Conservation (phyloP, 2,329 filamentous ascomycete genomes). For the Pestalotiopsis fici region DNA sequence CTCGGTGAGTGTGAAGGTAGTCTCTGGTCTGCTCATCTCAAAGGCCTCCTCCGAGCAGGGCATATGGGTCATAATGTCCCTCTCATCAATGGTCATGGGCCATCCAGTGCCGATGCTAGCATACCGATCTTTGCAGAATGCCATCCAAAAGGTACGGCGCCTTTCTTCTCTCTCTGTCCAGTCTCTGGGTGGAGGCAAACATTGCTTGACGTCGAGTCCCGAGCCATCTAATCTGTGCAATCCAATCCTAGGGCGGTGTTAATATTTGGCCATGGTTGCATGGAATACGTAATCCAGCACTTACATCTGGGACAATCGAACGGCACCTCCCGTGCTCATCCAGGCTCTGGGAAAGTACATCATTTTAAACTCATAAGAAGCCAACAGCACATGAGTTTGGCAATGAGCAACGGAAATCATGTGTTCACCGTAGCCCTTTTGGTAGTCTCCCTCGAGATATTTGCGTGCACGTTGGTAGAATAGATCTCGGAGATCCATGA, state of each 20-base stretch:
- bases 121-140: slow-evolving; percentile 88
- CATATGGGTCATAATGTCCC: slow-evolving; percentile 84
- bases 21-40: slow-evolving; percentile 74
- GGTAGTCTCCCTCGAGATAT: slow-evolving; percentile 85
- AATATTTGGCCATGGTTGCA: slow-evolving; percentile 44
- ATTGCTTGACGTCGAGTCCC: slow-evolving; percentile 90
- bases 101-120: slow-evolving; percentile 95
- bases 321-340: slow-evolving; percentile 83
- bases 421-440: slow-evolving; percentile 88
- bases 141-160: slow-evolving; percentile 91
- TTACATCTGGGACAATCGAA: slow-evolving; percentile 82
- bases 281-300: slow-evolving; percentile 21
- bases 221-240: slow-evolving; percentile 82
- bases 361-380: slow-evolving; percentile 91
- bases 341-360: slow-evolving; percentile 97
- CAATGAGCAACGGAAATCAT: slow-evolving; percentile 85
- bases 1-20: slow-evolving; percentile 69
- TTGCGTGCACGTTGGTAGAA: slow-evolving; percentile 91
- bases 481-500: slow-evolving; percentile 74
- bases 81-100: slow-evolving; percentile 93
- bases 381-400: slow-evolving; percentile 80
- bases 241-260: slow-evolving; percentile 74
- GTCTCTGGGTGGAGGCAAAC: slow-evolving; percentile 80
- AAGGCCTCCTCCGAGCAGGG: slow-evolving; percentile 85
- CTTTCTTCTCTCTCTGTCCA: slow-evolving; percentile 95